Evolutionary conservation across 176 grass and related monocot genomes (phyloP), one percentile per base, ranked within the genome.

Genomic region (Oryza officinalis): DNA sequence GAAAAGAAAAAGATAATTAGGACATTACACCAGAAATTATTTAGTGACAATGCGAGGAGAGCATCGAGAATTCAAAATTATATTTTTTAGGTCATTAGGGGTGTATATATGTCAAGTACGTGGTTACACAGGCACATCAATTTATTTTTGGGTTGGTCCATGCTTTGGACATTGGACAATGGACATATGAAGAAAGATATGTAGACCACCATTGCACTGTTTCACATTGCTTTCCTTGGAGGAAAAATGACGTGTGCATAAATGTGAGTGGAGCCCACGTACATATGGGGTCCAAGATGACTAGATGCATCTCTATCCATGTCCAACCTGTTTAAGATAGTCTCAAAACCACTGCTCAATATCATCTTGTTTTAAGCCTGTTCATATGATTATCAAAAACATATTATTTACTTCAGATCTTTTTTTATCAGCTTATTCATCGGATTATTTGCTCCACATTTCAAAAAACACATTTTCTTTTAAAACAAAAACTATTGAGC

Each of bases 121-220:
- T 61, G 11, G 57, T n/a, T 61, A 61, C 57, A 61, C 33, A 5
- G 32, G 50, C 10, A 43, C 6, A 59, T 63, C 13, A 77, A 77
- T 77, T 46, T 23, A 27, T 10, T 43, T 43, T 43, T 43, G 25
- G 76, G 60, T 63, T 18, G 33, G 60, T 57, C 37, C 60, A 78
- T 37, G 22, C 37, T 28, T 54, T 54, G 31, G 66, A 27, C 32
- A 41, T 17, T 69, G 31, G 32, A 57, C 45, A n/a, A n/a, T n/a
- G n/a, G n/a, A n/a, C n/a, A n/a, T n/a, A 6, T 54, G 13, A 20
- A 59, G 79, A 26, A 52, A 64, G 35, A 23, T 74, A 74, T 0
- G 5, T 37, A 63, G 13, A 77, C 3, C 76, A 79, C 61, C 23
- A 41, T 63, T 27, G 79, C 78, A 80, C 40, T 80, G 75, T 17